phyloP scores from a whole-genome alignment of 1,284 basidiomycete species.

The Trametes polyzona region DNA sequence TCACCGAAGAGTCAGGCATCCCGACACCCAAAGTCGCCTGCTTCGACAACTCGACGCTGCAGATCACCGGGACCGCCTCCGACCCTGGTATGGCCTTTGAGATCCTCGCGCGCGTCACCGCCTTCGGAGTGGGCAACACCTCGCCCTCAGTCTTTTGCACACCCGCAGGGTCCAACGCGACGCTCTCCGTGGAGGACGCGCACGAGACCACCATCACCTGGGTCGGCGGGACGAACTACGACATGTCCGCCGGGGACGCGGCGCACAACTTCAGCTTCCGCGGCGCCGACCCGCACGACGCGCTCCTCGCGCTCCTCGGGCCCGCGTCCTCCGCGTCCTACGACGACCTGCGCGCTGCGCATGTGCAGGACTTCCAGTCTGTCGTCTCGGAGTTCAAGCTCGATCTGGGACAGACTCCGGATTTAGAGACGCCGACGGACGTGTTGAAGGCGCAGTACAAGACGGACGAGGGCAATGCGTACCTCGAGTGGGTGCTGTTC shows the following conservation, averaged over 20 bases:
- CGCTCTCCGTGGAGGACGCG: constrained; percentile 48
- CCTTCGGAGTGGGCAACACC: constrained; percentile 16
- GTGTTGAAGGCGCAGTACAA: constrained; percentile 55
- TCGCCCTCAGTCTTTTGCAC: constrained; percentile 38
- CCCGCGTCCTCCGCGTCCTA: constrained; percentile 37
- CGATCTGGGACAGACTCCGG: constrained; percentile 58
- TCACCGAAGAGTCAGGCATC: constrained; percentile 49
- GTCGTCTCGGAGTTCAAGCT: constrained; percentile 55
- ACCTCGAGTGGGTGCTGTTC: constrained; percentile 75
- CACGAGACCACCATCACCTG: constrained; percentile 65
- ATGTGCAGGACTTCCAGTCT: constrained; percentile 53
- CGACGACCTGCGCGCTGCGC: constrained; percentile 44
- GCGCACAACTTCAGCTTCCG: constrained; percentile 62
- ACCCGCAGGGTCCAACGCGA: constrained; percentile 51
- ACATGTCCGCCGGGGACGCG: constrained; percentile 60
- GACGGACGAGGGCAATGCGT: constrained; percentile 59
- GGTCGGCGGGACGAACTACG: constrained; percentile 73
- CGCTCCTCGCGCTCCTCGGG: constrained; percentile 47
- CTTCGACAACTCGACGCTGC: constrained; percentile 56
- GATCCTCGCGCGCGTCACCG: constrained; percentile 54
- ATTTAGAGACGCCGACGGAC: constrained; percentile 60
- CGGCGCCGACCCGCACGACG: constrained; percentile 60
- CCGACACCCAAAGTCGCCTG: constrained; percentile 66
- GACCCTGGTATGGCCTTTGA: constrained; percentile 72
- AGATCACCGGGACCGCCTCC: constrained; percentile 54